Conservation (phyloP, 192 early-diverging fungal genomes). For the Backusella tuberculispora region DNA sequence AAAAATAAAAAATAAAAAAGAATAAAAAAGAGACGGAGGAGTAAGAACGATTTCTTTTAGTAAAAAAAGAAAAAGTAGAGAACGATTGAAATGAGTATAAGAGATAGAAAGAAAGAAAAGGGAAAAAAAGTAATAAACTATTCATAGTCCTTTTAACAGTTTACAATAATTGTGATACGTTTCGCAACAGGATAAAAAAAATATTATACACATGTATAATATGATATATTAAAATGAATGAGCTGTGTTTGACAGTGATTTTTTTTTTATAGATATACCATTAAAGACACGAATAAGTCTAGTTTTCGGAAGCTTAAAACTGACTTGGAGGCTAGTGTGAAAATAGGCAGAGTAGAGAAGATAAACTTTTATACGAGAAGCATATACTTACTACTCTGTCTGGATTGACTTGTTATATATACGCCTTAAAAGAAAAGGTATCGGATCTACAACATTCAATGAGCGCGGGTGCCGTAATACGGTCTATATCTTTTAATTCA, state of each 20-base stretch:
- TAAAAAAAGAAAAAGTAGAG: not conserved
- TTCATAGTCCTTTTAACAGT: constrained; percentile 10
- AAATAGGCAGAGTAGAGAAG: constrained; percentile 1
- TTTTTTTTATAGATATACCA: not conserved
- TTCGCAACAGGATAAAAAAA: constrained; percentile 1
- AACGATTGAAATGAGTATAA: constrained; percentile 3
- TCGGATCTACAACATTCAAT: constrained; percentile 17
- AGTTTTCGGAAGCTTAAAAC: constrained; percentile 12
- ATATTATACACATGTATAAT: not conserved
- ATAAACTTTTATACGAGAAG: constrained; percentile 3
- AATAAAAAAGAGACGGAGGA: not conserved
- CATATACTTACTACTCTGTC: not conserved
- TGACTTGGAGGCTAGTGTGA: not conserved
- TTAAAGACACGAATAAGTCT: not conserved
- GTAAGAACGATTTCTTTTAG: not conserved
- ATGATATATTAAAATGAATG: not conserved
- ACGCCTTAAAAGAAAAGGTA: not conserved
- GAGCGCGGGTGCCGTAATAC: constrained; percentile 1
- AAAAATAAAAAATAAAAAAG: not conserved
- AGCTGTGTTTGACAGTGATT: not conserved
- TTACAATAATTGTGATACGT: not conserved
- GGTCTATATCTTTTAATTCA: constrained; percentile 8
- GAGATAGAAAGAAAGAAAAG: not conserved
- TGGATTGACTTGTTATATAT: not conserved
- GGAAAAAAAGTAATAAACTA: not conserved